Base-by-base conservation (phyloP, 257 asterid genomes). In the Solanum boliviense region DNA sequence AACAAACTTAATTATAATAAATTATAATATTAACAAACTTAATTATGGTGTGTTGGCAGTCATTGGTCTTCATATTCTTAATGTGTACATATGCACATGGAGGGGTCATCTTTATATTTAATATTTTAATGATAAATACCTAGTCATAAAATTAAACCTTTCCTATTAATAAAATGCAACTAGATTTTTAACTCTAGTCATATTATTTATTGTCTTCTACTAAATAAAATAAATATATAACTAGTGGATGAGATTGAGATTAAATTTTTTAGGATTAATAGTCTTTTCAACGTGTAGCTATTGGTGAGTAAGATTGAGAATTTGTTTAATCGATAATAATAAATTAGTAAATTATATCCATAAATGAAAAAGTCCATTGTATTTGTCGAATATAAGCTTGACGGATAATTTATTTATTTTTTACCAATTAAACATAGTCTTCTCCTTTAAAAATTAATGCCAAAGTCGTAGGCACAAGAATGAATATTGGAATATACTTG, bases 61-160 rank as follows among this genome's bases (percentile, higher is more conserved):
- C 36, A 2, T 15, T 48, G 25, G 39, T 44, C 85, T 81, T 44
- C n/a, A 86, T 81, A 7, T 81, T 89, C 85, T 91, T 90, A 15
- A 84, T 86, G 88, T 88, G 86, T 86, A n/a, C 73, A 27, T 86
- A 21, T 89, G 91, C 94, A 91, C 91, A 91, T 93, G 93, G 92
- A 87, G 79, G 87, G 91, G 89, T 75, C 89, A 79, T 79, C 74
- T 25, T 48, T 39, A 23, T 44, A 31, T 52, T 34, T 5, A 76
- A n/a, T 46, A 85, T 48, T 62, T 86, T 78, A 73, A 27, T 32
- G 5, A 56, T 48, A 11, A n/a, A 23, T 15, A 82, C 70, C n/a
- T 56, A 56, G 62, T 56, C 62, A 56, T 7, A 56, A 18, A 6
- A 56, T 56, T 48, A 72, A 39, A n/a, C 38, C 48, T 86, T 1